Evolutionary conservation across 768 basidiomycete species (phyloP).

Genomic region (Lyophyllum shimeji): DNA sequence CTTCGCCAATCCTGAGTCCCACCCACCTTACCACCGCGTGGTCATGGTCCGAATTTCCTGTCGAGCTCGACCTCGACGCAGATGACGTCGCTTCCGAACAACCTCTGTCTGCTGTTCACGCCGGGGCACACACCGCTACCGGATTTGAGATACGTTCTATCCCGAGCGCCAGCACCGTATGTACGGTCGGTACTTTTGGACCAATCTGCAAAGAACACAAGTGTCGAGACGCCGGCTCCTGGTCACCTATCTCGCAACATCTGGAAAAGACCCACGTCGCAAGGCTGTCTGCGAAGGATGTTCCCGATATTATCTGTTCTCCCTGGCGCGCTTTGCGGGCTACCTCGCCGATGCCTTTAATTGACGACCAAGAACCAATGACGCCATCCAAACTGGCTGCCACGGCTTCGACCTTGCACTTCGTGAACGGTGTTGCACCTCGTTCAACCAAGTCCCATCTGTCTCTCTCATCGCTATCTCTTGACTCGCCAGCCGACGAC

Average conservation of each 20-base stretch:
- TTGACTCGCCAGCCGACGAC: neutral
- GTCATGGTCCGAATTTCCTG: conserved; percentile 53
- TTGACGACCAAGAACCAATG: neutral
- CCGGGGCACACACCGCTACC: neutral
- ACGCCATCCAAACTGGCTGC: neutral
- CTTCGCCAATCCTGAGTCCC: conserved; percentile 47
- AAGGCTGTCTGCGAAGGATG: neutral
- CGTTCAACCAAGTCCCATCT: neutral
- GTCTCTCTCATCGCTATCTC: neutral
- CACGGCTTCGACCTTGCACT: neutral
- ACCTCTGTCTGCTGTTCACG: neutral
- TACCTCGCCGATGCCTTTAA: neutral
- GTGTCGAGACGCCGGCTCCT: conserved; percentile 1
- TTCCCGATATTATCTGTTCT: neutral
- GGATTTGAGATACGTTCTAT: conserved; percentile 6
- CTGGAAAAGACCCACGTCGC: neutral
- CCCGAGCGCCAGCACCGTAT: conserved; percentile 12
- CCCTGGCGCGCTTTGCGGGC: neutral
- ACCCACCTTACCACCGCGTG: conserved; percentile 31
- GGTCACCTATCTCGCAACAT: neutral
- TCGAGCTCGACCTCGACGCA: conserved; percentile 36
- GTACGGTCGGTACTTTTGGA: conserved; percentile 28
- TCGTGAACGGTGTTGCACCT: neutral
- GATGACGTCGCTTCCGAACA: conserved; percentile 7
- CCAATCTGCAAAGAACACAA: conserved; percentile 15